Evolutionary conservation across 2,329 filamentous ascomycete genomes (phyloP), one percentile per base, ranked within the genome.

Genomic region (Pestalotiopsis sp.): DNA sequence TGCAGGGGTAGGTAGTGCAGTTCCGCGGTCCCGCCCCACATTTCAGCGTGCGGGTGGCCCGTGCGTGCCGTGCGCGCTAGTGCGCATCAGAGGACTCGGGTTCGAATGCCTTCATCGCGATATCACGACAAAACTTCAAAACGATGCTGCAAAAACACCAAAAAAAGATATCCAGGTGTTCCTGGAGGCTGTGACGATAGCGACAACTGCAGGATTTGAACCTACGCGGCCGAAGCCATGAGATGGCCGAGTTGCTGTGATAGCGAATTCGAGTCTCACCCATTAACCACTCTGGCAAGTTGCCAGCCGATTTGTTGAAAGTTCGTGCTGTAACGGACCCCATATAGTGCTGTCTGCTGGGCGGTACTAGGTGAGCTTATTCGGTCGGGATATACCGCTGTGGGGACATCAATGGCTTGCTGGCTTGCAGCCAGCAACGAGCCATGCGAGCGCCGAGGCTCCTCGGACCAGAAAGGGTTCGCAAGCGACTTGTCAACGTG

Each of bases 171-270:
- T 66, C 31, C 41, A 14, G 31, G 41, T 27, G 27, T 5, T 36
- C n/a, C 52, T 58, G 41, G 64, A 66, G 45, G 64, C 52, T 66
- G 52, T 66, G 20, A 52, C 23, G 27, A 36, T 36, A 67, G 52
- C 66, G 66, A 67, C 66, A 67, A 67, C 31, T 49, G 66, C 66
- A 67, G 66, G 66, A 67, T 63, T 67, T 63, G 66, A 67, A 67
- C 66, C 59, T 67, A 67, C 65, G 65, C 65, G 65, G 65, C 66
- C 66, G 66, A 67, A 67, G 66, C 66, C 66, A 67, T 67, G 39
- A 52, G 66, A 67, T 67, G 52, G 45, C 64, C 52, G 45, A 66
- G 56, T 59, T 45, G 36, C 23, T 31, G 45, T 23, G 6, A 41
- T 38, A 61, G 52, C 36, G 4, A 45, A 56, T 67, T 67, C 66